These are phyloP conservation scores for Cyclostephanos invisitatus DNA, from an alignment of 108 stramenopile species.

Conservation along the genomic window DNA sequence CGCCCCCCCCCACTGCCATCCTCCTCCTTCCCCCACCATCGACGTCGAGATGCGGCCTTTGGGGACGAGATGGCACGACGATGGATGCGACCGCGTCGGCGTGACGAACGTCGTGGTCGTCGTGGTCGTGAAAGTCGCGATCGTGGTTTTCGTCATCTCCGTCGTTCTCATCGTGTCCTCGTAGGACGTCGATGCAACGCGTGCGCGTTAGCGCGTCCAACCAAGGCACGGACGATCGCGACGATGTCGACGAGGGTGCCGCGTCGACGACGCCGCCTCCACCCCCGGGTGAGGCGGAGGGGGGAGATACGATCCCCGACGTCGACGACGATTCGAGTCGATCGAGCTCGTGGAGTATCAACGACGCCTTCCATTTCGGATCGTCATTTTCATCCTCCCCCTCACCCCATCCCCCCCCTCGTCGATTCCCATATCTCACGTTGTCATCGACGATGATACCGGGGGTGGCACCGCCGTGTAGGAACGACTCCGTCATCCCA, in stretches of 20 bases:
- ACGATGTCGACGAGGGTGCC: not conserved
- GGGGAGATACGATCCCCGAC: not conserved
- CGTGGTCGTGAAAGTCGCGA: no score
- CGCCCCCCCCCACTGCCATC: no score
- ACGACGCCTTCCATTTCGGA: slow-evolving; percentile 50
- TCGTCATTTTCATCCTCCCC: slow-evolving; percentile 29
- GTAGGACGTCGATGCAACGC: slow-evolving; percentile 57
- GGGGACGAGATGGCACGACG: not conserved
- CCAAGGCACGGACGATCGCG: slow-evolving; percentile 55
- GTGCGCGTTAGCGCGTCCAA: slow-evolving; percentile 67
- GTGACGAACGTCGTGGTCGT: slow-evolving; percentile 27
- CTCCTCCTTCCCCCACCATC: no score
- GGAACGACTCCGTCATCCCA: slow-evolving; percentile 29
- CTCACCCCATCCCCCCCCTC: slow-evolving; percentile 23
- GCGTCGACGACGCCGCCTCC: not conserved
- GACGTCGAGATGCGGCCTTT: not conserved
- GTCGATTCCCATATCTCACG: no score
- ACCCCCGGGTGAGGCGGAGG: no score
- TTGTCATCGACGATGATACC: slow-evolving; percentile 3
- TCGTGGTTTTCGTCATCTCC: no score
- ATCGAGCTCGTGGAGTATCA: slow-evolving; percentile 48
- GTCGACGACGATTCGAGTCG: slow-evolving; percentile 18
- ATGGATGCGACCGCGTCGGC: not conserved
- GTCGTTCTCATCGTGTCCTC: slow-evolving; percentile 24
- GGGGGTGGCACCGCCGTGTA: slow-evolving; percentile 41